Evolutionary conservation across 768 basidiomycete genomes (phyloP).

Genomic region (Symmetrospora coprosmae): DNA sequence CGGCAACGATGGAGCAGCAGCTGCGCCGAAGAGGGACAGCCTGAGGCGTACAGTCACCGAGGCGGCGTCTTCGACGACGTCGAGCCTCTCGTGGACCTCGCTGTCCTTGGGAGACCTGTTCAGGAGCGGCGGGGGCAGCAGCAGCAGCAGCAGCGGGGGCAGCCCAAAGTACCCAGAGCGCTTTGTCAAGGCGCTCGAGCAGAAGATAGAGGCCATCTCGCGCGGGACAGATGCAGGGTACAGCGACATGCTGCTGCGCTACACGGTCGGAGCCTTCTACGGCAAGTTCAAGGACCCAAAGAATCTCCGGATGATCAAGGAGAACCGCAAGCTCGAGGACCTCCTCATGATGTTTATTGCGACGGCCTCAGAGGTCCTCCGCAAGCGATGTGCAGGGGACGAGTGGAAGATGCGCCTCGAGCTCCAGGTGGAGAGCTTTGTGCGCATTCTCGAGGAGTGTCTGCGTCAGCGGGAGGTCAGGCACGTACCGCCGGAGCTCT

Average conservation of each 20-base stretch:
- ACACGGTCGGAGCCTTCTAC: conserved; percentile 85
- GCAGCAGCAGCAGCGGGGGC: not conserved
- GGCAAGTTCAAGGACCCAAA: conserved; percentile 70
- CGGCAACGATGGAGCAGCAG: not conserved
- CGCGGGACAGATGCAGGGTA: conserved; percentile 65
- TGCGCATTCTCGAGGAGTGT: conserved; percentile 69
- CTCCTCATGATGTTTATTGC: conserved; percentile 92
- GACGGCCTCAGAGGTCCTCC: conserved; percentile 68
- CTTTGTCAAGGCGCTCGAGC: conserved; percentile 74
- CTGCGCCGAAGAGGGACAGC: not conserved
- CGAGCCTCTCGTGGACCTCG: not conserved
- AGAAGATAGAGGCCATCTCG: conserved; percentile 75
- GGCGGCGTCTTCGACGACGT: not conserved
- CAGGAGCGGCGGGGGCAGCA: conserved; percentile 25
- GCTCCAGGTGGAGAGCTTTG: conserved; percentile 76
- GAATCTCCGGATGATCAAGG: conserved; percentile 81
- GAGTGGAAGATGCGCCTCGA: conserved; percentile 89
- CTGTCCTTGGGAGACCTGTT: conserved; percentile 14
- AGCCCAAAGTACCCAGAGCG: conserved; percentile 70
- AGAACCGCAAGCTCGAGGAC: conserved; percentile 92
- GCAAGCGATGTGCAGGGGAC: conserved; percentile 63
- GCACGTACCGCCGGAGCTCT: conserved; percentile 70
- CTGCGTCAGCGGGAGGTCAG: conserved; percentile 47
- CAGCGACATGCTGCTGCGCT: conserved; percentile 64
- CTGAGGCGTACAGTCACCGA: not conserved